A percentile compares a stretch with the other conserved stretches of the same genome.
Evolutionary conservation across 2,329 filamentous ascomycete species (phyloP).

Genomic region (Endocalyx cinctus): DNA sequence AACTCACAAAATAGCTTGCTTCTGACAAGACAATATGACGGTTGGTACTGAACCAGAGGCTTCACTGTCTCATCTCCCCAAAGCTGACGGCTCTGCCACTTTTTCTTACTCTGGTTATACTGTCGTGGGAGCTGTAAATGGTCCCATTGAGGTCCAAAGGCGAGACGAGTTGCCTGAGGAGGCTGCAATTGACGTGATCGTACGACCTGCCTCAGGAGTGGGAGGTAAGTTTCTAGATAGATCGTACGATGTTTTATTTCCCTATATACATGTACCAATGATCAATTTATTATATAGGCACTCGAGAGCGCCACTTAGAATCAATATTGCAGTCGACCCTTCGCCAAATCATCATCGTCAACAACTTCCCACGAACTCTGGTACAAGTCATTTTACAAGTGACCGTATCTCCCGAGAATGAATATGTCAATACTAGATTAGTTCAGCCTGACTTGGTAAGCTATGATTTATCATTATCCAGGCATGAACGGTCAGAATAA

Average conservation of each 20-base stretch:
- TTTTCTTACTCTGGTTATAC: constrained; percentile 74
- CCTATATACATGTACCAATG: too few relatives aligned
- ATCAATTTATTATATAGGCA: constrained; percentile 40
- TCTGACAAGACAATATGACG: too few relatives aligned
- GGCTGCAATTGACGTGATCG: constrained; percentile 82
- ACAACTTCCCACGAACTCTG: constrained; percentile 70
- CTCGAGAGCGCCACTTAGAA: constrained; percentile 78
- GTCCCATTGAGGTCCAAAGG: constrained; percentile 83
- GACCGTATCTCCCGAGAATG: constrained; percentile 62
- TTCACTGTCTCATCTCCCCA: constrained; percentile 56
- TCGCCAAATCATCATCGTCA: constrained; percentile 68
- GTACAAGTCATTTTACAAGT: constrained; percentile 82
- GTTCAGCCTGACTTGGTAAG: constrained; percentile 57
- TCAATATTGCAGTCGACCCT: constrained; percentile 67
- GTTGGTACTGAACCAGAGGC: constrained; percentile 44
- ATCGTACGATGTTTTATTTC: too few relatives aligned
- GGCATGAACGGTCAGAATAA: too few relatives aligned
- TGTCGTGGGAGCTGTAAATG: constrained; percentile 82
- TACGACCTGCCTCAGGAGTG: constrained; percentile 79
- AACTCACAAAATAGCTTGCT: too few relatives aligned
- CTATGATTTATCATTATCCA: too few relatives aligned
- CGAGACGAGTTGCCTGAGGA: constrained; percentile 91
- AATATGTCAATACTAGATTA: constrained; percentile 57
- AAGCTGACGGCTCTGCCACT: constrained; percentile 74
- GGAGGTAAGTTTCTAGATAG: constrained; percentile 59